Percentiles rank a stretch among this genome's conserved stretches.
Conservation (phyloP, 352 stramenopile genomes). For the Phytophthora litchii region DNA sequence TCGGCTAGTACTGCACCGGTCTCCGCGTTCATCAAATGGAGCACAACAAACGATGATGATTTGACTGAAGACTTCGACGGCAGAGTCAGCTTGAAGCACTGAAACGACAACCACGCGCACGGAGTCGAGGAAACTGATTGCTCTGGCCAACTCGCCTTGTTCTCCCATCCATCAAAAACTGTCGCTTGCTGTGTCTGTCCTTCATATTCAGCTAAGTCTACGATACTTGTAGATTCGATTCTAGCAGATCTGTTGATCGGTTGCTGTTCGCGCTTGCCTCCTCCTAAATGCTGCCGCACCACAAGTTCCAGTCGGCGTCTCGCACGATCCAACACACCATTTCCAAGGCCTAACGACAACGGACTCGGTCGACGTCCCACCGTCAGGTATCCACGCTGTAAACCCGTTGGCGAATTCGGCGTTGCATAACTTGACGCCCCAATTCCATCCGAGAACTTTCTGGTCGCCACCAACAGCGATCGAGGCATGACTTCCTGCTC, state of each 20-base stretch:
- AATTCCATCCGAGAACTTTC: slow-evolving; percentile 1
- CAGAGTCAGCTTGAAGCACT: slow-evolving; percentile 81
- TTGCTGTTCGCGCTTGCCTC: slow-evolving; percentile 23
- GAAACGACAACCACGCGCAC: slow-evolving; percentile 82
- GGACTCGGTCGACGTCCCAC: slow-evolving; percentile 57
- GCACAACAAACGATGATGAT: slow-evolving; percentile 69
- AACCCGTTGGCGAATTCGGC: slow-evolving; percentile 20
- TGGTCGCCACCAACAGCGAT: slow-evolving; percentile 23
- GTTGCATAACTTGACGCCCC: slow-evolving; percentile 7
- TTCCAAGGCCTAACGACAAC: slow-evolving; percentile 63
- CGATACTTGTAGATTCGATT: slow-evolving; percentile 10
- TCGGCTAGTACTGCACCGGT: slow-evolving; percentile 51
- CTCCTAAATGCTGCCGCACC: slow-evolving; percentile 42
- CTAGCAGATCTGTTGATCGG: neutral
- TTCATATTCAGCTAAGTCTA: slow-evolving; percentile 26
- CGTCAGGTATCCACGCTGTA: slow-evolving; percentile 26
- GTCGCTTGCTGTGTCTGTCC: slow-evolving; percentile 15
- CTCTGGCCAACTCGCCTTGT: slow-evolving; percentile 17
- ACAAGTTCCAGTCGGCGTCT: slow-evolving; percentile 46
- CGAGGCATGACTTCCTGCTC: slow-evolving; percentile 33
- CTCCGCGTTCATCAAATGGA: slow-evolving; percentile 59
- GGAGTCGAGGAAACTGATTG: slow-evolving; percentile 10
- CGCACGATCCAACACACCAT: slow-evolving; percentile 54
- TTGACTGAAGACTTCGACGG: slow-evolving; percentile 52
- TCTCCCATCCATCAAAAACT: slow-evolving; percentile 11